phyloP scores from a whole-genome alignment of 2,329 filamentous ascomycete species.

The Colletotrichum phormii region DNA sequence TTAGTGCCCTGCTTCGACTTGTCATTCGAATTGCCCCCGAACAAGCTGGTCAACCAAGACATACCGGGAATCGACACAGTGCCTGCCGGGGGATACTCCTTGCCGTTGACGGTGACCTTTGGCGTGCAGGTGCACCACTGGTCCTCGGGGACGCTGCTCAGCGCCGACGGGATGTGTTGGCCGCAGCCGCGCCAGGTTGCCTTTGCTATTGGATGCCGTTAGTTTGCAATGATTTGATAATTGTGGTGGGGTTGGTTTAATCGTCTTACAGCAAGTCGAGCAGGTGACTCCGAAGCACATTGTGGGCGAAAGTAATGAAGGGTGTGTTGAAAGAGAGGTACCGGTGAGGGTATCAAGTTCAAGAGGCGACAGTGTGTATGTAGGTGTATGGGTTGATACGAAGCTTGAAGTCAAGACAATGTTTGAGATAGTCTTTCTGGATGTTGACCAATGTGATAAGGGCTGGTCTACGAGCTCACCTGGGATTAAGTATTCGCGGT shows the following conservation, averaged over 20 bases:
- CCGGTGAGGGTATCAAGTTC: neutral
- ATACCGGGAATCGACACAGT: conserved; percentile 52
- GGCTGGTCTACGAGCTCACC: neutral
- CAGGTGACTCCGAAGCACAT: conserved; percentile 58
- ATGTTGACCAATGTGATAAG: neutral
- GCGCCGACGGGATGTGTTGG: conserved; percentile 57
- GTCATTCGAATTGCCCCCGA: conserved; percentile 32
- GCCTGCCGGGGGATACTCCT: conserved; percentile 58
- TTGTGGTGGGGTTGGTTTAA: neutral
- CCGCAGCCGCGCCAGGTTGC: conserved; percentile 63
- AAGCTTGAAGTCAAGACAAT: neutral
- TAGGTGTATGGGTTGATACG: neutral
- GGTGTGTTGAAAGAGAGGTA: neutral
- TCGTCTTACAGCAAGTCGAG: conserved; percentile 53
- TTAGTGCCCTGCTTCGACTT: conserved; percentile 31
- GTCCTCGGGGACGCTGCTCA: conserved; percentile 55
- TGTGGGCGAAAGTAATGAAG: conserved; percentile 20
- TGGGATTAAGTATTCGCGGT: conserved; percentile 33
- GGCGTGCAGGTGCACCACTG: conserved; percentile 62
- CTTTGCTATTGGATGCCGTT: conserved; percentile 50
- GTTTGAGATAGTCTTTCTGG: neutral
- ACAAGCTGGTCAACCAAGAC: conserved; percentile 47
- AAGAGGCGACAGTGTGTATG: neutral
- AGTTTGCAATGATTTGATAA: neutral
- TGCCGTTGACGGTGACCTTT: conserved; percentile 55